Evolutionary conservation across 2,329 filamentous ascomycete species (phyloP), one percentile per base, ranked within the genome.

Genomic region (Trichoderma sp.): DNA sequence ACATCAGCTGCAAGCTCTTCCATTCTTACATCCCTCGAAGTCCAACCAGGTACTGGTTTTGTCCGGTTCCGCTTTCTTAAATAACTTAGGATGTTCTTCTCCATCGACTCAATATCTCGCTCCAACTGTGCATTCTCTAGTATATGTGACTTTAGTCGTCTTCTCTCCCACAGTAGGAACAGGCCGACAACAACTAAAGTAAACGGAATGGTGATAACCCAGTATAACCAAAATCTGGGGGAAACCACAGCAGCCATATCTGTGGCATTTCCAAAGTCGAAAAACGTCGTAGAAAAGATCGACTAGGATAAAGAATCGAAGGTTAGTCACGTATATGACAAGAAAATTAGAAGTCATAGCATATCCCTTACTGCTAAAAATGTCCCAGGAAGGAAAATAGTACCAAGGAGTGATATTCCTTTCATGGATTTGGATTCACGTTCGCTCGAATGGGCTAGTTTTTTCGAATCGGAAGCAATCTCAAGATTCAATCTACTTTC

Each of bases 261-360:
- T n/a, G 39, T 43, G 39, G 1, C 39, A 9, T 4, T 43, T 3
- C 39, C 39, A 43, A 43, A 43, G 39, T 43, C 39, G 15, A 43
- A 43, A 43, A 43, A 43, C 3, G 39, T 43, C 9, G 39, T 43
- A n/a, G 39, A 43, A 43, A 43, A 43, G 39, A 43, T 43, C 0
- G 39, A 43, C 39, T 43, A 43, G 6, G 15, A 4, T 0, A 43
- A 43, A n/a, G n/a, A 43, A 2, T n/a, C 4, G 39, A 43, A 43
- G 7, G 4, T 43, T n/a, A 43, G 39, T n/a, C 17, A 2, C 39
- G 1, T 4, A 7, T 8, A 17, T 17, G 7, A 17, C 4, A n/a
- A 2, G 7, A 9, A n/a, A 43, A 4, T 2, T 0, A 9, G 15
- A n/a, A n/a, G 39, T 2, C n/a, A 1, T 2, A 43, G 39, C 15